Evolutionary conservation across 106 monocot species (phyloP).

Genomic region (Dendrobium chrysotoxum): DNA sequence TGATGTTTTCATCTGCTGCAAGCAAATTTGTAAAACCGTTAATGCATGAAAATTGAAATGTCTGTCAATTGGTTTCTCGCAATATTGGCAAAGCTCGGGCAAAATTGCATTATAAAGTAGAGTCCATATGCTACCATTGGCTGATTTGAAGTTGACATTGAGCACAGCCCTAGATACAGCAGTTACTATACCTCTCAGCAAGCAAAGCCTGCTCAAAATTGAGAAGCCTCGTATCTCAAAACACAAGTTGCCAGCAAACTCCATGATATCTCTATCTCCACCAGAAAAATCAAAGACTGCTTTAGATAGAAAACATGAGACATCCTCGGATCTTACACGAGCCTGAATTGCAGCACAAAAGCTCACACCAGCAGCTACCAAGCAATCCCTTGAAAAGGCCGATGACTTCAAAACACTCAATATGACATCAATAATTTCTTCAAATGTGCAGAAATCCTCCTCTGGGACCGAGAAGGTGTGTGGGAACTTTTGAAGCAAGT

Average conservation of each 20-base stretch:
- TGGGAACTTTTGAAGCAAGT: slow-evolving; percentile 80
- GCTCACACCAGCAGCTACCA: slow-evolving; percentile 92
- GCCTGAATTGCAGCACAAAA: slow-evolving; percentile 84
- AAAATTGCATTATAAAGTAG: slow-evolving; percentile 78
- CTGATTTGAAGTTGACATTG: slow-evolving; percentile 22
- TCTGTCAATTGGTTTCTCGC: slow-evolving; percentile 84
- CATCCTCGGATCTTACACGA: slow-evolving; percentile 36
- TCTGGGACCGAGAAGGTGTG: slow-evolving; percentile 38
- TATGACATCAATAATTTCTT: slow-evolving; percentile 34
- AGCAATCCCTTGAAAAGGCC: slow-evolving; percentile 88
- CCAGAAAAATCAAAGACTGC: slow-evolving; percentile 44
- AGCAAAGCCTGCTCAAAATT: slow-evolving; percentile 74
- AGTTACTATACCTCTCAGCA: slow-evolving; percentile 88
- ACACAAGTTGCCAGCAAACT: slow-evolving; percentile 26
- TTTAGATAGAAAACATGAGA: slow-evolving; percentile 47
- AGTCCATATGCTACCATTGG: slow-evolving; percentile 39
- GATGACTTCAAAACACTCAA: slow-evolving; percentile 61
- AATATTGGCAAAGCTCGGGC: slow-evolving; percentile 82
- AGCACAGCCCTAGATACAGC: slow-evolving; percentile 69
- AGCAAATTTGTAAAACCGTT: slow-evolving; percentile 89
- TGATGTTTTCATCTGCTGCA: slow-evolving; percentile 96
- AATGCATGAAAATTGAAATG: slow-evolving; percentile 99
- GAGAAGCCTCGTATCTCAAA: slow-evolving; percentile 40
- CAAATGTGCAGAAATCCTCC: slow-evolving; percentile 23
- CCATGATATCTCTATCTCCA: slow-evolving; percentile 9